Conservation (phyloP, 495 filamentous ascomycete species). For the Cairneyella variabilis region DNA sequence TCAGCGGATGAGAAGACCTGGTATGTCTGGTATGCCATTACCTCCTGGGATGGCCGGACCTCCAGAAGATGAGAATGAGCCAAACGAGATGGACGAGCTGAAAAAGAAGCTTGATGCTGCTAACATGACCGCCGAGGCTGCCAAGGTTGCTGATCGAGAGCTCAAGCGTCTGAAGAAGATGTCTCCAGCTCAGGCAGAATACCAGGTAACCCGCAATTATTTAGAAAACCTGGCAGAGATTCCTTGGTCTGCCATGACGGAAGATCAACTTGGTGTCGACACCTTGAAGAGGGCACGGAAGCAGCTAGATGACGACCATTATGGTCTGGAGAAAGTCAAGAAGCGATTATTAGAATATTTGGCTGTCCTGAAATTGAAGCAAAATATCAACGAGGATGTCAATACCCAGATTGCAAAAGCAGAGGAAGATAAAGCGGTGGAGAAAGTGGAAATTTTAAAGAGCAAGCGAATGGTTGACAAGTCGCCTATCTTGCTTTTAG, state of each 20-base stretch:
- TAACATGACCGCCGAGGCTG: conserved; percentile 60
- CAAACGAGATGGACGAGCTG: conserved; percentile 86
- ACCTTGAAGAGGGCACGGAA: conserved; percentile 77
- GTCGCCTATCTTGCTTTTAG: conserved; percentile 90
- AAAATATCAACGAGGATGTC: conserved; percentile 74
- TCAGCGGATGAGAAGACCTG: conserved; percentile 47
- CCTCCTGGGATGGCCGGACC: conserved; percentile 32
- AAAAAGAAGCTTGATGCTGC: conserved; percentile 83
- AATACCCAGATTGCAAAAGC: conserved; percentile 69
- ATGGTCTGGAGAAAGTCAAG: conserved; percentile 96
- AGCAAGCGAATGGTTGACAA: conserved; percentile 83
- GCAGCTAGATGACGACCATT: conserved; percentile 95
- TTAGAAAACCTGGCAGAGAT: conserved; percentile 93
- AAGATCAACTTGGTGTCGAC: conserved; percentile 80
- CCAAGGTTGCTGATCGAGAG: conserved; percentile 85
- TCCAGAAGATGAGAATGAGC: conserved; percentile 63
- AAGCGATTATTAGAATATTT: conserved; percentile 94
- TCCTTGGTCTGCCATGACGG: conserved; percentile 83
- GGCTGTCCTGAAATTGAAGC: conserved; percentile 91
- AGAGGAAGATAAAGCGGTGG: conserved; percentile 49
- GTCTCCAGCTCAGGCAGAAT: conserved; percentile 91
- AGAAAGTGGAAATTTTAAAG: conserved; percentile 64
- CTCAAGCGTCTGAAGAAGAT: conserved; percentile 88
- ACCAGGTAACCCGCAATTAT: conserved; percentile 90
- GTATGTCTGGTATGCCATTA: conserved; percentile 45